These are phyloP conservation scores for Ophiocytium majus DNA, from an alignment of 352 stramenopile species.

Conservation along the genomic window DNA sequence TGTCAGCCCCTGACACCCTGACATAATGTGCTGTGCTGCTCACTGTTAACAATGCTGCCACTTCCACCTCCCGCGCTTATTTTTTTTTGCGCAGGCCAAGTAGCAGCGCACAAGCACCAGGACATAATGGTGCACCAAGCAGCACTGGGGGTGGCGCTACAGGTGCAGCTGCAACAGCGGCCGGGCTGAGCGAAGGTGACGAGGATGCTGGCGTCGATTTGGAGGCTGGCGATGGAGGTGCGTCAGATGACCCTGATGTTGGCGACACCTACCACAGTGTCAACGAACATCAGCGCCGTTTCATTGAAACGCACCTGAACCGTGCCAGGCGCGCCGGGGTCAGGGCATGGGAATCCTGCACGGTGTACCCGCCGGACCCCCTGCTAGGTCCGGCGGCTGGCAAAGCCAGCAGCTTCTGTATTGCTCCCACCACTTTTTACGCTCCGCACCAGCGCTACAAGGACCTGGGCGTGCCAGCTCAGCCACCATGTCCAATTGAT, in stretches of 20 bases:
- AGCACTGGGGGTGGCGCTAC: too few species aligned
- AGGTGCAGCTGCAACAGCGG: too few species aligned
- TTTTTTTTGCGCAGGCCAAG: too few species aligned
- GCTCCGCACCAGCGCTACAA: neutral
- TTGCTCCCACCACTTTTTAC: neutral
- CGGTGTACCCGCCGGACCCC: neutral
- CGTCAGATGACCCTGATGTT: neutral
- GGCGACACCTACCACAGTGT: neutral
- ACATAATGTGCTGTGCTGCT: too few species aligned
- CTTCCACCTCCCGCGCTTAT: too few species aligned
- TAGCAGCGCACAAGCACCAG: too few species aligned
- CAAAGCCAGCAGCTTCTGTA: neutral
- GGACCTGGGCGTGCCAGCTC: constrained; percentile 14
- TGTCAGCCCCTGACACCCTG: too few species aligned
- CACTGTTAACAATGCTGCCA: too few species aligned
- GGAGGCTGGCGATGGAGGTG: neutral
- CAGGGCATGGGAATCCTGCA: neutral
- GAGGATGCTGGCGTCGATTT: neutral
- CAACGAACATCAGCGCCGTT: neutral
- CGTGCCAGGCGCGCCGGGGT: neutral
- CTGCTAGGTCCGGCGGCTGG: neutral
- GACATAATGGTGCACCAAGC: too few species aligned
- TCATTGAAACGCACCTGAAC: neutral
- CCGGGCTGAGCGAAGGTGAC: too few species aligned
- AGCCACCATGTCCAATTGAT: constrained; percentile 25